Evolutionary conservation across 2,329 filamentous ascomycete species (phyloP).

Genomic region (Fusarium protoensiforme): DNA sequence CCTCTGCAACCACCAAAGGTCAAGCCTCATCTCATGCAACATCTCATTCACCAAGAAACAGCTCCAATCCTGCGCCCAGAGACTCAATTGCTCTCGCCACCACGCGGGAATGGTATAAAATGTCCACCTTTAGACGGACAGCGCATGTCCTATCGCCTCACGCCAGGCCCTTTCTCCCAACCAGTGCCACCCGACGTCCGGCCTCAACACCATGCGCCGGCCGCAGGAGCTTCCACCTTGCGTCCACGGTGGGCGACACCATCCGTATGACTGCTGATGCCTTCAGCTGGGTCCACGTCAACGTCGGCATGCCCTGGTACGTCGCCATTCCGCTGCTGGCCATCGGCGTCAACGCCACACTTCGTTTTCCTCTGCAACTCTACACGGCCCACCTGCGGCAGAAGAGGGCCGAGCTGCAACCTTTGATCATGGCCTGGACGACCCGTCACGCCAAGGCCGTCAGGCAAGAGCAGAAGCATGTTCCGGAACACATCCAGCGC

Average conservation of each 20-base stretch:
- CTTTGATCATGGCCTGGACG: slow-evolving; percentile 49
- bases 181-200: slow-evolving; percentile 7
- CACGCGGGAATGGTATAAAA: slow-evolving; percentile 21
- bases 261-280: slow-evolving; percentile 55
- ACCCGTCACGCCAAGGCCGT: slow-evolving; percentile 36
- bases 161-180: slow-evolving; percentile 14
- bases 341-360: slow-evolving; percentile 55
- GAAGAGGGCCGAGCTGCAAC: slow-evolving; percentile 43
- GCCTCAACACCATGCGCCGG: slow-evolving; percentile 15
- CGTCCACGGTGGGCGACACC: slow-evolving; percentile 44
- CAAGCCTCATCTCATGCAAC: slow-evolving; percentile 21
- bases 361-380: slow-evolving; percentile 59
- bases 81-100: background rate
- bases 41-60: slow-evolving; percentile 5
- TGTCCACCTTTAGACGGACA: slow-evolving; percentile 31
- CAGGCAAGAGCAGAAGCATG: background rate
- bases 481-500: slow-evolving; percentile 34
- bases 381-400: slow-evolving; percentile 51
- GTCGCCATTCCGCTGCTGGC: slow-evolving; percentile 65
- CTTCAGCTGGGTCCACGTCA: slow-evolving; percentile 56
- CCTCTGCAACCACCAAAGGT: slow-evolving; percentile 1
- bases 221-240: slow-evolving; percentile 49
- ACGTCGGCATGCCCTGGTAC: slow-evolving; percentile 63
- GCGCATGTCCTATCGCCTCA: slow-evolving; percentile 20
- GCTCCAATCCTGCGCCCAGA: slow-evolving; percentile 7